These are phyloP conservation scores for Phytopythium ostracodes DNA, from an alignment of 352 stramenopile genomes.

Conservation along the genomic window DNA sequence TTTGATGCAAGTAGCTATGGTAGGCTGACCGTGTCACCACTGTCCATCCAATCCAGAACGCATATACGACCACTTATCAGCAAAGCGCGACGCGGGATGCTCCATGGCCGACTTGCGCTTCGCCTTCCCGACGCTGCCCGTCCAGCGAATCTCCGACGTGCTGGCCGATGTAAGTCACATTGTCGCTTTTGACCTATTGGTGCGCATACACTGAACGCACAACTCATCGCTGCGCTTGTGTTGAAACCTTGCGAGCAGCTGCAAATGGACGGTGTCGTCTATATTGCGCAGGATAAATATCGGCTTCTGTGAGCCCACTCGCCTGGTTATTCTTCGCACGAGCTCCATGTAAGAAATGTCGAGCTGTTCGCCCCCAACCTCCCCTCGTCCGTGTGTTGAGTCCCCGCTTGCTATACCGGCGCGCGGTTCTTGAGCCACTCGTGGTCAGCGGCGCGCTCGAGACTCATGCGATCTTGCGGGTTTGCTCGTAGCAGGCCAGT, in stretches of 20 bases:
- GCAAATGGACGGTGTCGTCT: conserved; percentile 64
- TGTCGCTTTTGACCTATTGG: neutral
- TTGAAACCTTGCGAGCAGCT: conserved; percentile 22
- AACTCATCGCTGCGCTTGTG: neutral
- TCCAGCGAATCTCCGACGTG: conserved; percentile 47
- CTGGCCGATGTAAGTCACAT: conserved; percentile 43
- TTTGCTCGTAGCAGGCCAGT: conserved; percentile 45
- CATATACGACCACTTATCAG: conserved; percentile 35
- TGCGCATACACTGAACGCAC: neutral
- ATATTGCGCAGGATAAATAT: conserved; percentile 52
- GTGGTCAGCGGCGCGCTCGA: conserved; percentile 49
- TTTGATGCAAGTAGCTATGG: neutral
- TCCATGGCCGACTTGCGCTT: conserved; percentile 56
- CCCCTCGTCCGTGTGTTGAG: neutral
- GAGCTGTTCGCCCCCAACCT: too few species aligned
- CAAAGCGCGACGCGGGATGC: conserved; percentile 28
- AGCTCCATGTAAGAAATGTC: neutral
- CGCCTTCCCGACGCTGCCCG: conserved; percentile 39
- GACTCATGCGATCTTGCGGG: conserved; percentile 54
- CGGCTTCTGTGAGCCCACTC: conserved; percentile 30
- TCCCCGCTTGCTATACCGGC: conserved; percentile 18
- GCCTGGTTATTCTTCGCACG: neutral
- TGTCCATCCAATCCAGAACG: conserved; percentile 20
- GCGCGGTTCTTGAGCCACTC: conserved; percentile 49
- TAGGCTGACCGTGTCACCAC: neutral